Base-by-base conservation (phyloP, 495 filamentous ascomycete genomes). In the Daldinia bambusicola region DNA sequence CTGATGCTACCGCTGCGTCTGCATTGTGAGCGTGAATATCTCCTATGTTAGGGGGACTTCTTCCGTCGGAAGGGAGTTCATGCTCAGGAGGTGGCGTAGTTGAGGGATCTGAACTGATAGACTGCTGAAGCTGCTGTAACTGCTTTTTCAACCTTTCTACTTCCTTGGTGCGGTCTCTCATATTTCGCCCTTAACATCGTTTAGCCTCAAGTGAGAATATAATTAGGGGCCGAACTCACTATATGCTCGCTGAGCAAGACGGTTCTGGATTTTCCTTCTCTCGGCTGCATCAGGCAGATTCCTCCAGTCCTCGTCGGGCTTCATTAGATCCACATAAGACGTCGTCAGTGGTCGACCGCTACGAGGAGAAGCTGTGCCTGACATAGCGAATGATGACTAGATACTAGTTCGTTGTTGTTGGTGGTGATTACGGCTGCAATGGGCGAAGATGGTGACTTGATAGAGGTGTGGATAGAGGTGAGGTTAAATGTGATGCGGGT, bases 231-330 rank as follows among this genome's bases (percentile, higher is more conserved):
- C 32, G 1, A 40, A 76, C 79, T 69, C 67, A 79, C 79, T 67
- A 61, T 80, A 80, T 66, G 77, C 78, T 32, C 79, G 70, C 61
- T 81, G 79, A n/a, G 79, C 78, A 26, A 80, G 75, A 16, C 77
- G 73, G 56, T 81, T 81, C 56, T 80, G 79, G n/a, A 80, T 72
- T 61, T 75, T 77, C 64, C 76, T 79, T 31, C 79, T 60, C 74
- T 75, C 69, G 8, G 76, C 77, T 50, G 76, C 71, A 71, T 80
- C 77, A 20, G 76, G 74, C 30, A 80, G 71, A 61, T 74, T 71
- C 18, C 72, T 74, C 75, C 75, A 77, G 32, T 77, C 75, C 68
- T 77, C 75, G 16, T 77, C 75, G 1, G 75, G 75, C 65, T 76
- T 77, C 75, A 77, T 77, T 18, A 77, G 36, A 57, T 77, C 75